Evolutionary conservation across 768 basidiomycete species (phyloP), one percentile per base, ranked within the genome.

Genomic region (Scleroderma citrinum): DNA sequence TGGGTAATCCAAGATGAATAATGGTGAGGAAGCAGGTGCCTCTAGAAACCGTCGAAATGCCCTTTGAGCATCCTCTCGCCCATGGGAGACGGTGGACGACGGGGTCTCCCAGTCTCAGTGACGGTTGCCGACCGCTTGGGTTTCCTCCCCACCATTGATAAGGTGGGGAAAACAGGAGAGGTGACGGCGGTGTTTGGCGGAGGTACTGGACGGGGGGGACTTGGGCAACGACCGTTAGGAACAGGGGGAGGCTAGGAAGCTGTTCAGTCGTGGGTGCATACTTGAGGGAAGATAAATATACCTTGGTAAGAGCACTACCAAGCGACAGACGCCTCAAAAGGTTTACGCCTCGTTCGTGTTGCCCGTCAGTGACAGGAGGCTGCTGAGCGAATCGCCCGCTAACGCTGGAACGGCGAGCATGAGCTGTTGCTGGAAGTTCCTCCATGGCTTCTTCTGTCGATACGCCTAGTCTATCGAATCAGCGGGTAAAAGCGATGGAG

Each of bases 51-150:
- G 61, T 92, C 90, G 57, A 92, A 92, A 59, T 92, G 90, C 8
- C 90, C 90, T 72, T 88, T 92, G 57, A 92, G 76, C 52, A 92
- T 91, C 50, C 90, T 76, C 69, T 92, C 90, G 54, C 89, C 91
- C 90, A 91, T 92, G 6, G 89, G 89, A 34, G 87, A 89, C 17
- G 88, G 89, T 3, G 85, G 87, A 52, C 81, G 73, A 48, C 78
- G 81, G 10, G 75, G 75, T 44, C 75, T 76, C 13, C 74, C 70
- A 42, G 65, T 61, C 37, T 75, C 76, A 7, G 44, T 52, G 47
- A 83, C 62, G 17, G 83, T 85, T 4, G 83, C 78, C n/a, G 83
- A 76, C 17, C 85, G 82, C 49, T 73, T 76, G 13, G 71, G 68
- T 46, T 63, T 69, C 55, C 56, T 68, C 49, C 23, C 24, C 40